phyloP scores from a whole-genome alignment of 2,329 filamentous ascomycete genomes.

The Periconia sp. region DNA sequence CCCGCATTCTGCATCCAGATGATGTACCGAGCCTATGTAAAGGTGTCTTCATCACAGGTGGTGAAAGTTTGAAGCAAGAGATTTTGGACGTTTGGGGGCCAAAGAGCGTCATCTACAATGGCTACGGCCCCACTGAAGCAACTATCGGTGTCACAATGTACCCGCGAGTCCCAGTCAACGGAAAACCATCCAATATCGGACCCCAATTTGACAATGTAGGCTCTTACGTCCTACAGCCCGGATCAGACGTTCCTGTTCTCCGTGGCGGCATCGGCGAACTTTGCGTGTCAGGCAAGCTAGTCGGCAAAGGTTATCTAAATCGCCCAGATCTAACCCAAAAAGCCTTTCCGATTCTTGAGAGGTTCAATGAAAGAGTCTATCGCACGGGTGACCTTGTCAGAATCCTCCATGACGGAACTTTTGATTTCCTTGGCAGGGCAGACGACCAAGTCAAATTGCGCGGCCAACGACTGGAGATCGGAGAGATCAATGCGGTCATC shows the following conservation, averaged over 20 bases:
- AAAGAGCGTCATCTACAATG: conserved; percentile 82
- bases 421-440: conserved; percentile 83
- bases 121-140: conserved; percentile 85
- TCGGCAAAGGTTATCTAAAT: conserved; percentile 88
- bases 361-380: conserved; percentile 61
- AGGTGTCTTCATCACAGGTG: conserved; percentile 91
- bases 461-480: conserved; percentile 85
- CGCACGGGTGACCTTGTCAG: conserved; percentile 87
- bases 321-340: conserved; percentile 74
- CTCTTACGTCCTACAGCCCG: conserved; percentile 72
- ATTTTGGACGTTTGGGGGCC: conserved; percentile 85
- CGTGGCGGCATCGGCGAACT: conserved; percentile 83
- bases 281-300: conserved; percentile 82
- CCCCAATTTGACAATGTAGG: conserved; percentile 86
- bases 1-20: conserved; percentile 73
- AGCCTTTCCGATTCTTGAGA: conserved; percentile 68
- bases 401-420: conserved; percentile 75
- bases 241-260: conserved; percentile 70
- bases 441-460: conserved; percentile 93
- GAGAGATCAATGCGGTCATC: conserved; percentile 86
- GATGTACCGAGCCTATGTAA: conserved; percentile 78
- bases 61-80: conserved; percentile 84
- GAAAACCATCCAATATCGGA: conserved; percentile 86
- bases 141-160: conserved; percentile 94
- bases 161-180: conserved; percentile 74